These are phyloP conservation scores for Thelonectria rubi DNA, from an alignment of 2,329 filamentous ascomycete genomes.

Conservation along the genomic window DNA sequence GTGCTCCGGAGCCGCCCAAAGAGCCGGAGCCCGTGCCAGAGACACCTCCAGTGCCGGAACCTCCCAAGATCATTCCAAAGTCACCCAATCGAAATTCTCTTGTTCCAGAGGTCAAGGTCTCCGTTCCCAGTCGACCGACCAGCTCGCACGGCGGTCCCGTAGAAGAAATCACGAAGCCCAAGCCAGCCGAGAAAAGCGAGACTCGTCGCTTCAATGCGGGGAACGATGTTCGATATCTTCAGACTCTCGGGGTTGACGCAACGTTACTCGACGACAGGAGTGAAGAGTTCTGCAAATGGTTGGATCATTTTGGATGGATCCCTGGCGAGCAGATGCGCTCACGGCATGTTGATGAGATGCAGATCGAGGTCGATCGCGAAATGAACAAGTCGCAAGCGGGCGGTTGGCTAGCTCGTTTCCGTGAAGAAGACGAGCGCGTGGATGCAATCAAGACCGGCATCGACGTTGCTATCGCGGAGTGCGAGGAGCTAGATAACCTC, in stretches of 20 bases:
- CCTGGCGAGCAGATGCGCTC: conserved; percentile 77
- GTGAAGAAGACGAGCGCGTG: conserved; percentile 90
- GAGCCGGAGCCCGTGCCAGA: conserved; percentile 9
- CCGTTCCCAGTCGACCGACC: conserved; percentile 54
- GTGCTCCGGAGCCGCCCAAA: conserved; percentile 47
- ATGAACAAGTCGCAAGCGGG: conserved; percentile 91
- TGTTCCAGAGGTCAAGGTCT: conserved; percentile 68
- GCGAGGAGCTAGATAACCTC: conserved; percentile 94
- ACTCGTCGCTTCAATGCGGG: conserved; percentile 71
- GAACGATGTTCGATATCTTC: conserved; percentile 81
- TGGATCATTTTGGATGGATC: conserved; percentile 91
- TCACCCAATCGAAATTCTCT: conserved; percentile 47
- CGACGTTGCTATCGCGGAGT: conserved; percentile 91
- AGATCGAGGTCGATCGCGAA: conserved; percentile 84
- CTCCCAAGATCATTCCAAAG: conserved; percentile 41
- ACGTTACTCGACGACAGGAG: conserved; percentile 78
- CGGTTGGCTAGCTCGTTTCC: conserved; percentile 84
- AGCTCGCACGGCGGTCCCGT: conserved; percentile 51
- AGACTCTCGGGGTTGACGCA: conserved; percentile 80
- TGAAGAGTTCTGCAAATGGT: conserved; percentile 80
- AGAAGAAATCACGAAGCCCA: conserved; percentile 47
- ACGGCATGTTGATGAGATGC: conserved; percentile 81
- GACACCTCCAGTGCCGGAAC: conserved; percentile 11
- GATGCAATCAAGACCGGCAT: conserved; percentile 86
- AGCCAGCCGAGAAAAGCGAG: conserved; percentile 46